A percentile compares a stretch with the other conserved stretches of the same genome.
Evolutionary conservation across 768 basidiomycete species (phyloP).

Genomic region (Russula compacta): DNA sequence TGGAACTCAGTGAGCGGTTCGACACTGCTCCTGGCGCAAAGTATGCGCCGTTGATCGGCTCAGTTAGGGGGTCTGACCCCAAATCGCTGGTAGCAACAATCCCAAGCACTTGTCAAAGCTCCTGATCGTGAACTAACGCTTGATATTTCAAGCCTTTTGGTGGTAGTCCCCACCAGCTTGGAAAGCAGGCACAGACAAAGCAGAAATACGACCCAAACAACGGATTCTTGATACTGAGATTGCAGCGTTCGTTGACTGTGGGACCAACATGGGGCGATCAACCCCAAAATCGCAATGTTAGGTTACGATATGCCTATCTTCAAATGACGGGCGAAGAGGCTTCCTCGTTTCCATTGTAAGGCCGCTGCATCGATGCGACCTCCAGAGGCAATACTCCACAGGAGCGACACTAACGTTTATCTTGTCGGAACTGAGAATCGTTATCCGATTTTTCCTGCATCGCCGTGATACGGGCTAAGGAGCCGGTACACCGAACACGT

Average conservation of each 20-base stretch:
- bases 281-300: no score
- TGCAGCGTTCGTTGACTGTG: no score
- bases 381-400: slow-evolving; percentile 33
- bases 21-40: not conserved
- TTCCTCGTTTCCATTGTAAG: slow-evolving; percentile 29
- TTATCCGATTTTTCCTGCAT: slow-evolving; percentile 39
- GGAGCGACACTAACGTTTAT: slow-evolving; percentile 33
- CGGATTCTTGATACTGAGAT: no score
- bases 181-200: no score
- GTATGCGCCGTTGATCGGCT: not conserved
- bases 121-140: not conserved
- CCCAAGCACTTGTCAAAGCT: not conserved
- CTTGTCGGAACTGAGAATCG: slow-evolving; percentile 35
- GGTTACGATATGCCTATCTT: no score
- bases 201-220: no score
- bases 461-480: not conserved
- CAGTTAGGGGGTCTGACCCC: not conserved
- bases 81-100: not conserved
- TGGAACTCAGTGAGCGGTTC: not conserved
- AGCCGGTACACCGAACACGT: not conserved
- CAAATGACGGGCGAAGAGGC: slow-evolving; percentile 36
- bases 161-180: no score
- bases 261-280: no score
- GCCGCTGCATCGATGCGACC: slow-evolving; percentile 28
- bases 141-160: not conserved